Evolutionary conservation across 164 flowering plant genomes (phyloP).

Genomic region (Piper betle): DNA sequence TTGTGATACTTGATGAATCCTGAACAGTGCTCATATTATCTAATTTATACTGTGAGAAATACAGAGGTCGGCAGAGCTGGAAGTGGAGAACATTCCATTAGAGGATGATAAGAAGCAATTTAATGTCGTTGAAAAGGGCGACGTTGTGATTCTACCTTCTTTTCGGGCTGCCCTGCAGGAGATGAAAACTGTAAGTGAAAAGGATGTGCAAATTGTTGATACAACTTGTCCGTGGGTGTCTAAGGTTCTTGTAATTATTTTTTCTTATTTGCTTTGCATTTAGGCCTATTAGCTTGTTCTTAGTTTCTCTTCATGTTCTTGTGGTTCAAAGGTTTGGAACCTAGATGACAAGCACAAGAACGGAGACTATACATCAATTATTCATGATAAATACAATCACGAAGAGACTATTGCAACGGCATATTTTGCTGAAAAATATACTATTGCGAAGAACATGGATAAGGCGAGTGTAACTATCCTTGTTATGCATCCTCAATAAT

Average conservation of each 20-base stretch:
- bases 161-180: constrained; percentile 97
- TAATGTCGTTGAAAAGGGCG: constrained; percentile 75
- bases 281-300: constrained; percentile 2
- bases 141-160: constrained; percentile 93
- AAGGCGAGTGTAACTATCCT: constrained; percentile 47
- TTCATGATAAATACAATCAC: constrained; percentile 89
- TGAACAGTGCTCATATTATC: too few species aligned
- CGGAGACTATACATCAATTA: constrained; percentile 89
- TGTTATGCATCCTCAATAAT: neutral
- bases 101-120: constrained; percentile 70
- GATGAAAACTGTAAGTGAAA: constrained; percentile 61
- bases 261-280: neutral
- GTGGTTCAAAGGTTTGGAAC: constrained; percentile 71
- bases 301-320: neutral
- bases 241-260: constrained; percentile 42
- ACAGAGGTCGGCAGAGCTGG: constrained; percentile 88
- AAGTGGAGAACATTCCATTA: constrained; percentile 65
- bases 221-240: constrained; percentile 99
- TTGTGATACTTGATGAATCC: too few species aligned
- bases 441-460: constrained; percentile 75
- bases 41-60: too few species aligned
- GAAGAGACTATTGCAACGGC: constrained; percentile 97
- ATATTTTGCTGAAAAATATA: constrained; percentile 86
- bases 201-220: constrained; percentile 89
- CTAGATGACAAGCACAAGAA: constrained; percentile 92